These are phyloP conservation scores for Cyclotella cryptica DNA, from an alignment of 108 stramenopile genomes.

Conservation along the genomic window DNA sequence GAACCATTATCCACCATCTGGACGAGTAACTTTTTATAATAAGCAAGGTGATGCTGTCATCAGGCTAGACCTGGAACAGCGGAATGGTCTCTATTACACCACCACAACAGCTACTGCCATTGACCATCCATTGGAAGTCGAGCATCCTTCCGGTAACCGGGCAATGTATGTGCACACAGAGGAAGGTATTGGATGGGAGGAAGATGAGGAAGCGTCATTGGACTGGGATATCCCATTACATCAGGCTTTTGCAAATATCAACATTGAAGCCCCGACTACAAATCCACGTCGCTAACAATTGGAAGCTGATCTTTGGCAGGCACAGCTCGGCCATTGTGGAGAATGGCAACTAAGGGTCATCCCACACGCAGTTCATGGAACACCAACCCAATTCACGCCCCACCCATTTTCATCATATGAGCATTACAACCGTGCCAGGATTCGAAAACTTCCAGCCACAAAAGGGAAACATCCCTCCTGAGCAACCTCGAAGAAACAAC, in stretches of 20 bases:
- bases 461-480: not conserved
- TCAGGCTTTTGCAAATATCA: not conserved
- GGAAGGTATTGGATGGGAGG: no score
- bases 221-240: no score
- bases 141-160: no score
- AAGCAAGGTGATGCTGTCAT: no score
- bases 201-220: no score
- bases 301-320: not conserved
- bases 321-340: not conserved
- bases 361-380: not conserved
- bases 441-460: not conserved
- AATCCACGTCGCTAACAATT: not conserved
- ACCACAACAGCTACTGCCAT: no score
- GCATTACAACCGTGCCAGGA: not conserved
- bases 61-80: no score
- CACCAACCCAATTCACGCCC: not conserved
- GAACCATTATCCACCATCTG: not conserved
- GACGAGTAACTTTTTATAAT: not conserved
- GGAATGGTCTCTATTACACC: no score
- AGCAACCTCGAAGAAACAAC: not conserved
- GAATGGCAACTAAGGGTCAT: slow-evolving; percentile 1
- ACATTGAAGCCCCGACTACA: not conserved
- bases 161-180: no score
- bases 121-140: no score
- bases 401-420: not conserved